phyloP scores from a whole-genome alignment of 345 rosid genomes.

The Alliaria petiolata region DNA sequence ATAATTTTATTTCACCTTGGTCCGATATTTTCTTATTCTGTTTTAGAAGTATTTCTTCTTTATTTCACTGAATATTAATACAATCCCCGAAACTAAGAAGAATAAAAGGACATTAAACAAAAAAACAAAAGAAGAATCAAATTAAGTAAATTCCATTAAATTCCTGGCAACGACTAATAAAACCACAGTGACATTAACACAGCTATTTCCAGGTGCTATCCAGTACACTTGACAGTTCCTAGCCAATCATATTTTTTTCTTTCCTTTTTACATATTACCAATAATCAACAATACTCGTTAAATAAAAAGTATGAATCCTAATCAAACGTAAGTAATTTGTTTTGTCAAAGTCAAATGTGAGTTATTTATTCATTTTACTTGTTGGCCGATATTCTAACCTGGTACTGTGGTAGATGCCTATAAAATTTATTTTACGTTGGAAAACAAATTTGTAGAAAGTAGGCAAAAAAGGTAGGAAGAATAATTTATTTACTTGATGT shows the following conservation, averaged over 20 bases:
- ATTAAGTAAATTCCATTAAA: background rate
- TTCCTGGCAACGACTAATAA: background rate
- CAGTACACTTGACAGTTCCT: slow-evolving; percentile 9
- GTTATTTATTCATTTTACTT: background rate
- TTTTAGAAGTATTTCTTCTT: background rate
- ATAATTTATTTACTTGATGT: background rate
- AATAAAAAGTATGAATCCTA: background rate
- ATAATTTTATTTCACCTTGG: background rate
- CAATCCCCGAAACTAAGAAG: background rate
- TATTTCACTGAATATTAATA: background rate
- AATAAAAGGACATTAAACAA: background rate
- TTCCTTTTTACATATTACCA: background rate
- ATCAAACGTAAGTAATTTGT: slow-evolving; percentile 1
- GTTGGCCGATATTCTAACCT: slow-evolving; percentile 11
- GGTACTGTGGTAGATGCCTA: slow-evolving; percentile 11
- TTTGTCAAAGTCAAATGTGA: slow-evolving; percentile 15
- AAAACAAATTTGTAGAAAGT: slow-evolving; percentile 10
- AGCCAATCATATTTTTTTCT: background rate
- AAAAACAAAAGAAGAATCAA: background rate
- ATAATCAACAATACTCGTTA: background rate
- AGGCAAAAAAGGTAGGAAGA: slow-evolving; percentile 4
- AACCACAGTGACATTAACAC: slow-evolving; percentile 10
- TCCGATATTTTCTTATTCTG: background rate
- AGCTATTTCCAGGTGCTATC: slow-evolving; percentile 9
- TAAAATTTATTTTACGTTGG: background rate